Evolutionary conservation across 202 grass and related monocot genomes (phyloP).

Genomic region (Cymbopogon flexuosus): DNA sequence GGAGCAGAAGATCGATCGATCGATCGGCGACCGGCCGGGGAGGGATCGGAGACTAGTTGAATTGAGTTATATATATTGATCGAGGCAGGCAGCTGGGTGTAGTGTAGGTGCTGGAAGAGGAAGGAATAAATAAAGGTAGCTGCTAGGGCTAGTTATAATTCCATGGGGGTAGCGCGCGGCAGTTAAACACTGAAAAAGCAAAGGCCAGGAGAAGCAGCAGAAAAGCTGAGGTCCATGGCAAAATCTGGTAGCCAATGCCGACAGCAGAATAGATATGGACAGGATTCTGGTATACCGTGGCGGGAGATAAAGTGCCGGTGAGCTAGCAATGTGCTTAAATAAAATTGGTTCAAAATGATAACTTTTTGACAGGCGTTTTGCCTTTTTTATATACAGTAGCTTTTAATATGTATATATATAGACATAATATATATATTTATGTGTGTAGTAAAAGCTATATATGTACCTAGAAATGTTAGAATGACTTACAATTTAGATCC

Average conservation of each 20-base stretch:
- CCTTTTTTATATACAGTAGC: too few species aligned
- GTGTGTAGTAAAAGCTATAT: too few species aligned
- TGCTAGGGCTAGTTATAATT: neutral
- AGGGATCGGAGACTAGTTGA: neutral
- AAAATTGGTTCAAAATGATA: too few species aligned
- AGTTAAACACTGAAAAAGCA: neutral
- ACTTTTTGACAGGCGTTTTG: too few species aligned
- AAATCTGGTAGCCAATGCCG: constrained; percentile 36
- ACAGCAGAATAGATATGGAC: constrained; percentile 46
- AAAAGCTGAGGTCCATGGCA: neutral
- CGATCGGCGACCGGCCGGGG: neutral
- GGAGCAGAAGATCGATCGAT: neutral
- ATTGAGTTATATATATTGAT: neutral
- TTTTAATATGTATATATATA: too few species aligned
- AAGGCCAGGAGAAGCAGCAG: neutral
- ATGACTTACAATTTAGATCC: too few species aligned
- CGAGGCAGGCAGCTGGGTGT: too few species aligned
- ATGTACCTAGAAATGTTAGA: too few species aligned
- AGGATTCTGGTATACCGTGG: neutral
- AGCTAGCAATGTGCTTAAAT: too few species aligned
- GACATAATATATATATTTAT: too few species aligned
- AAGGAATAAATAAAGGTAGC: neutral
- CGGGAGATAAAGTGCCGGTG: neutral
- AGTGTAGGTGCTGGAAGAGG: neutral
- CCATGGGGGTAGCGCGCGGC: neutral